Evolutionary conservation across 345 rosid genomes (phyloP).

Genomic region (Eucalyptus victrix): DNA sequence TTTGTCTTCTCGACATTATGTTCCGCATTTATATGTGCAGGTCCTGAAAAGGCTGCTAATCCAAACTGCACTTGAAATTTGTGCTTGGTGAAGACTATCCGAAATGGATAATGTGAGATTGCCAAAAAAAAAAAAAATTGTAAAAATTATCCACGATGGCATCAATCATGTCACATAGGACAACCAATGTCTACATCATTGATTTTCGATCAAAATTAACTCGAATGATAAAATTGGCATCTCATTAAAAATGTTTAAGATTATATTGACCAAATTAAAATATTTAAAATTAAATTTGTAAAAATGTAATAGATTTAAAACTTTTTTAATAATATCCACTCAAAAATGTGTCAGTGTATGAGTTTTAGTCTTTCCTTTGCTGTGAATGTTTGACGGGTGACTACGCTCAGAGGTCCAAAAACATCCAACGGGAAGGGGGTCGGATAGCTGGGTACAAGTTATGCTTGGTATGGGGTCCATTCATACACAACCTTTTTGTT

Average conservation of each 20-base stretch:
- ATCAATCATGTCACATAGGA: accelerated
- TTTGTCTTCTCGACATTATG: not conserved
- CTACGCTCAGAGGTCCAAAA: too few relatives aligned
- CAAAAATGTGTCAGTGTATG: accelerated
- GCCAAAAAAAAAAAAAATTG: not conserved
- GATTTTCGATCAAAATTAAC: too few relatives aligned
- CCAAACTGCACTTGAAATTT: not conserved
- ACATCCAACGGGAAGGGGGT: accelerated
- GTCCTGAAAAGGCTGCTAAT: not conserved
- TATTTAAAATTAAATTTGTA: too few relatives aligned
- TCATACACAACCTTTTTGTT: not conserved
- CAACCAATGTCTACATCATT: too few relatives aligned
- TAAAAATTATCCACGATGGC: too few relatives aligned
- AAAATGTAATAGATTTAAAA: accelerated
- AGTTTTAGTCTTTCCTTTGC: not conserved
- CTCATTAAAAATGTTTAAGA: accelerated
- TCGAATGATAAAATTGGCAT: accelerated
- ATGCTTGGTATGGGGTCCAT: not conserved
- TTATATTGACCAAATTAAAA: too few relatives aligned
- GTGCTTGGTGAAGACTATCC: not conserved
- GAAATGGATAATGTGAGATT: accelerated
- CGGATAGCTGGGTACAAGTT: not conserved
- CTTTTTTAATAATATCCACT: accelerated
- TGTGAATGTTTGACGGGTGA: not conserved
- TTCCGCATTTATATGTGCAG: not conserved